Evolutionary conservation across 2,329 filamentous ascomycete genomes (phyloP), one percentile per base, ranked within the genome.

Genomic region (Hyphodiscus sp.): DNA sequence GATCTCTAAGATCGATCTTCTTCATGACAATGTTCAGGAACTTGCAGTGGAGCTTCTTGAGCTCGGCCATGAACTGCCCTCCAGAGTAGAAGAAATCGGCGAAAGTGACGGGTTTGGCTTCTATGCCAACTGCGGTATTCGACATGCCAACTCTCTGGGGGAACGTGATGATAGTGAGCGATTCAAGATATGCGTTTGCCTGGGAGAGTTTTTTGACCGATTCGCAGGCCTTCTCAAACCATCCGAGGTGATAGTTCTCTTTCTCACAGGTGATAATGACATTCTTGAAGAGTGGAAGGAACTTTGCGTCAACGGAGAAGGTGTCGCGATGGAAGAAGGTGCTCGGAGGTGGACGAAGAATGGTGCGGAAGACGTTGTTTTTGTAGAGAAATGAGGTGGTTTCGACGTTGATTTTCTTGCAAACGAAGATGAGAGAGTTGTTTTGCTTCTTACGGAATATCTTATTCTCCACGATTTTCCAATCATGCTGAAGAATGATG

Each of bases 401-500:
- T 49, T 67, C 64, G 1, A 52, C 20, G 1, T 51, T 50, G 30
- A 66, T 56, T 41, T 61, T 60, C 49, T 62, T 64, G 48, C 64
- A 67, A 4, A 57, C 53, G 10, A 47, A 23, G 20, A 63, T 41
- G 30, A 65, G 48, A 23, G 41, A 44, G 46, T 59, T 55, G 15
- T 49, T 26, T 8, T 26, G 23, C 8, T 8, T 26, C 23, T 26
- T 41, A 3, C 55, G 44, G 15, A 41, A 44, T 1, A 48, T 23
- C 8, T 55, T 58, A 16, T 47, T 50, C 48, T 65, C 59, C 2
- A 61, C 52, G 9, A 49, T 53, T 9, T 45, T 41, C 61, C 60
- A 65, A 45, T 63, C 56, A 13, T 53, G 26, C 15, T 63, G 54
- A 2, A 66, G 26, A n/a, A 62, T 51, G n/a, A 67, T 63, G 1